These are phyloP conservation scores for Dipteronia dyeriana DNA, from an alignment of 345 rosid genomes.

Conservation along the genomic window DNA sequence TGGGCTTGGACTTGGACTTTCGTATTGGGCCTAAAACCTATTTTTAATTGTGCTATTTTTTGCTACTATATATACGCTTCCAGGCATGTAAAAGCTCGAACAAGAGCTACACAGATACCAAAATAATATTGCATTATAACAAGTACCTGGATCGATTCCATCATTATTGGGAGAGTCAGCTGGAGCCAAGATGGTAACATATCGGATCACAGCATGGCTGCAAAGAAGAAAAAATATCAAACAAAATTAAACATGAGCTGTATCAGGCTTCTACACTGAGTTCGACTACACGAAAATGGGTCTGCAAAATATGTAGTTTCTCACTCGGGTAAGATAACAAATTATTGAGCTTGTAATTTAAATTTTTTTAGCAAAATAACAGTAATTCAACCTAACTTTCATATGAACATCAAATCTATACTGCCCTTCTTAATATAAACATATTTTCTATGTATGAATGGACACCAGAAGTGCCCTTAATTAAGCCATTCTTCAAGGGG, in stretches of 20 bases:
- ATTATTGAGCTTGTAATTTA: neutral
- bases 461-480: neutral
- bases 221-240: too few species aligned
- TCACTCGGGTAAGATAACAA: neutral
- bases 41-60: too few species aligned
- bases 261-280: too few species aligned
- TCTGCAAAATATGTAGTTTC: neutral
- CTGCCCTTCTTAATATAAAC: neutral
- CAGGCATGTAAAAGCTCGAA: too few species aligned
- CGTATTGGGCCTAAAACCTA: too few species aligned
- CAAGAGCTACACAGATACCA: neutral
- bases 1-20: too few species aligned
- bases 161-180: neutral
- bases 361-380: neutral
- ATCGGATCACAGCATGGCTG: slow-evolving; percentile 1
- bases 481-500: neutral
- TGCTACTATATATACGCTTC: too few species aligned
- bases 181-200: slow-evolving; percentile 4
- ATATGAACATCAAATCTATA: neutral
- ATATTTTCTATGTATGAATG: neutral
- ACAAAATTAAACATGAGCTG: too few species aligned
- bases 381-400: neutral
- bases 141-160: slow-evolving; percentile 3
- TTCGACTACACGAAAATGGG: too few species aligned
- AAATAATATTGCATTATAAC: neutral